Evolutionary conservation across 495 filamentous ascomycete species (phyloP).

Genomic region (Extremus antarcticus): DNA sequence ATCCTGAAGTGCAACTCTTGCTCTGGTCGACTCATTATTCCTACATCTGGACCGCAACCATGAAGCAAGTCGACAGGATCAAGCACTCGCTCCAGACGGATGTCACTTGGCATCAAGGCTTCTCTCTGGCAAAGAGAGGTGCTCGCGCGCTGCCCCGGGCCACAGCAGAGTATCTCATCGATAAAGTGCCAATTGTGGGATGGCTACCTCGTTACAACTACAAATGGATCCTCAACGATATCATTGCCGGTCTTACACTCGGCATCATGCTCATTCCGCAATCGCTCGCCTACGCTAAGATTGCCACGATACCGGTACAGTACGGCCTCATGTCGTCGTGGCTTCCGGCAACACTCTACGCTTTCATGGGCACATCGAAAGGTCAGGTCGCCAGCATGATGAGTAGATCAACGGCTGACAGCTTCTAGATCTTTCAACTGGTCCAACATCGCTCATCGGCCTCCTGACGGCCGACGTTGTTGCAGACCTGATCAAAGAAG

Average conservation of each 20-base stretch:
- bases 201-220: conserved; percentile 41
- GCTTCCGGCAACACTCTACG: conserved; percentile 40
- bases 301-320: conserved; percentile 41
- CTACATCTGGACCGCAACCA: not conserved
- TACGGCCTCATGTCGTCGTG: conserved; percentile 44
- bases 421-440: conserved; percentile 36
- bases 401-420: conserved; percentile 1
- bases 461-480: conserved; percentile 41
- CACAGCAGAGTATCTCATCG: conserved; percentile 35
- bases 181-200: conserved; percentile 43
- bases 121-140: conserved; percentile 1
- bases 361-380: conserved; percentile 47
- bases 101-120: conserved; percentile 8
- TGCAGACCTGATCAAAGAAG: conserved; percentile 29
- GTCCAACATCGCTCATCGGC: conserved; percentile 43
- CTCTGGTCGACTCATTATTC: not conserved
- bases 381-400: conserved; percentile 25
- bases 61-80: not conserved
- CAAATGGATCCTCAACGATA: conserved; percentile 38
- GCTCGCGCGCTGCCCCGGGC: conserved; percentile 20
- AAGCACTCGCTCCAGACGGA: not conserved
- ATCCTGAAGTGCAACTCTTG: not conserved
- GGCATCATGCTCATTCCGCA: conserved; percentile 44
- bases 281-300: conserved; percentile 41
- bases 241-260: conserved; percentile 41